Conservation (phyloP, 106 monocot species). For the Dioscorea zingiberensis region DNA sequence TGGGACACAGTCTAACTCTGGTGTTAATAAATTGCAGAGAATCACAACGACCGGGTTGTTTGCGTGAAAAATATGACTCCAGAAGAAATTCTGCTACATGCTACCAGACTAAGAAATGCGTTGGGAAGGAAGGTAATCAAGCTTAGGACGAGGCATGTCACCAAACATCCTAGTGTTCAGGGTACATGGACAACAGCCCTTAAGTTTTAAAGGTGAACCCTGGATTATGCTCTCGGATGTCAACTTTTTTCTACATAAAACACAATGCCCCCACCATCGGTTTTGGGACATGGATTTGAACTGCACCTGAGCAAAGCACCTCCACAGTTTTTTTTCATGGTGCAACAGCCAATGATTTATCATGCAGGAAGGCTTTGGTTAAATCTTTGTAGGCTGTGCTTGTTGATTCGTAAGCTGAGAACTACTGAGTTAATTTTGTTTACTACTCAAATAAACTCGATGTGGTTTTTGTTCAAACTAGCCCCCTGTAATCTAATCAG, state of each 20-base stretch:
- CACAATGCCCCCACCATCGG: neutral
- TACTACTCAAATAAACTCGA: too few species aligned
- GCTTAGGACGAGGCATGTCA: constrained; percentile 91
- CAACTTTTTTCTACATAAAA: too few species aligned
- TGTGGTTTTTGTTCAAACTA: too few species aligned
- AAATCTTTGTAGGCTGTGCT: too few species aligned
- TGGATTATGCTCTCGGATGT: neutral
- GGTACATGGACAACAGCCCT: constrained; percentile 86
- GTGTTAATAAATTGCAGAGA: constrained; percentile 43
- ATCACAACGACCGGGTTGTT: constrained; percentile 76
- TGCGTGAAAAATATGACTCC: constrained; percentile 78
- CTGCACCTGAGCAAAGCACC: too few species aligned
- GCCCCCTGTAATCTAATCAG: too few species aligned
- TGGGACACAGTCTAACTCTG: neutral
- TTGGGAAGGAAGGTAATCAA: constrained; percentile 89
- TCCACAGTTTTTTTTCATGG: too few species aligned
- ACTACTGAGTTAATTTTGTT: too few species aligned
- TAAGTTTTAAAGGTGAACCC: constrained; percentile 27
- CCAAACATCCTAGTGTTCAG: constrained; percentile 87
- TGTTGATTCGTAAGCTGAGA: too few species aligned
- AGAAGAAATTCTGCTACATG: constrained; percentile 73
- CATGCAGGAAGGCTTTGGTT: too few species aligned
- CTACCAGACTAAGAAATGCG: constrained; percentile 81
- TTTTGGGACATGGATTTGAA: too few species aligned
- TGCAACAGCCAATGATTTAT: too few species aligned